These are phyloP conservation scores for Penicillium coffeae DNA, from an alignment of 495 filamentous ascomycete genomes.

Conservation along the genomic window DNA sequence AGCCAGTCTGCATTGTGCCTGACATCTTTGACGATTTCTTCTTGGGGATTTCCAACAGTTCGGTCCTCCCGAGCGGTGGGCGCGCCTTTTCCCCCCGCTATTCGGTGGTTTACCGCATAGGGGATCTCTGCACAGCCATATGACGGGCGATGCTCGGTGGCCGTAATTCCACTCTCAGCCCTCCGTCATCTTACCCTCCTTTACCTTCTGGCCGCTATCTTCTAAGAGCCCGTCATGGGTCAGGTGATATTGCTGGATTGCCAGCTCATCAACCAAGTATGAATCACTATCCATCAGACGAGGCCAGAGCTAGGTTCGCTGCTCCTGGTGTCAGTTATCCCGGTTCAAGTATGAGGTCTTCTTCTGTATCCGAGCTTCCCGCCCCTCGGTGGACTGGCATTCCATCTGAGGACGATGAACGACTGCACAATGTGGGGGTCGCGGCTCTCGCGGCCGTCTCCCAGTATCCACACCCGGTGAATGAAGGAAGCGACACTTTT, in stretches of 20 bases:
- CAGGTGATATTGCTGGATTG: conserved; percentile 16
- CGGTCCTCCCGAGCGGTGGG: neutral
- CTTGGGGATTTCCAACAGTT: neutral
- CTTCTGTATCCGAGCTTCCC: neutral
- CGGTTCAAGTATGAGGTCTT: conserved; percentile 6
- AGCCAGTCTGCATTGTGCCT: conserved; percentile 10
- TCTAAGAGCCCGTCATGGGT: conserved; percentile 18
- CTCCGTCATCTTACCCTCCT: conserved; percentile 9
- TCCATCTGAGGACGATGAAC: conserved; percentile 17
- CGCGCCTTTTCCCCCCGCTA: neutral
- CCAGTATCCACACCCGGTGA: conserved; percentile 25
- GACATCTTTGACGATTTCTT: neutral
- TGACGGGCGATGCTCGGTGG: conserved; percentile 24
- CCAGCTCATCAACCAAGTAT: conserved; percentile 16
- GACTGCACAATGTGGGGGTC: conserved; percentile 22
- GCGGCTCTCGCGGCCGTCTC: conserved; percentile 37
- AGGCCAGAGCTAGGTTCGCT: conserved; percentile 1
- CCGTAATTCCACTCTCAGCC: conserved; percentile 9
- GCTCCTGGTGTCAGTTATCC: conserved; percentile 4
- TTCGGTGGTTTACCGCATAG: conserved; percentile 6
- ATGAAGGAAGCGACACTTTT: conserved; percentile 14
- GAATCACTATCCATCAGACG: conserved; percentile 14
- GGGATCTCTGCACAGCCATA: conserved; percentile 3
- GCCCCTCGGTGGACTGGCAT: conserved; percentile 6
- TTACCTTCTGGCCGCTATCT: conserved; percentile 2